These are phyloP conservation scores for Coelastrella sp. DNA, from an alignment of 139 green algal genomes.

Conservation along the genomic window DNA sequence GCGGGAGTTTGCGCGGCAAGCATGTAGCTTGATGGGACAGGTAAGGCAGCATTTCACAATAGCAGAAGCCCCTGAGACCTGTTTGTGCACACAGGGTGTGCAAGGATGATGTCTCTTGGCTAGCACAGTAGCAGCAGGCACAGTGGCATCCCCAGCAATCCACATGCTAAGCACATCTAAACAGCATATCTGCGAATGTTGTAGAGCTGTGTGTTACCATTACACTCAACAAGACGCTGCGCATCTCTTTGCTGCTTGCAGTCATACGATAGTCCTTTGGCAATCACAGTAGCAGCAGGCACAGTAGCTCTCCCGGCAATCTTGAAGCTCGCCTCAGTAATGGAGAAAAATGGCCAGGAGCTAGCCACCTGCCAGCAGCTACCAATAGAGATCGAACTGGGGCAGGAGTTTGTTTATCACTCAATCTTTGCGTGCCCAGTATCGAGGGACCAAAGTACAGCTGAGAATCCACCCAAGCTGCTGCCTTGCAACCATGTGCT, in stretches of 20 bases:
- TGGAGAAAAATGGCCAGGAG: slow-evolving; percentile 64
- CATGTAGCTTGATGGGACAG: slow-evolving; percentile 89
- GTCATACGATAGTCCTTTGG: slow-evolving; percentile 86
- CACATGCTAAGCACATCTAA: no score
- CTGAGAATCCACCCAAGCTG: slow-evolving; percentile 93
- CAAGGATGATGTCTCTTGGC: no score
- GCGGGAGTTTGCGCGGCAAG: slow-evolving; percentile 85
- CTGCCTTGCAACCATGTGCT: slow-evolving; percentile 97
- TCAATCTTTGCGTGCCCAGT: slow-evolving; percentile 96
- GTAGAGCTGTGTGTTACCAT: no score
- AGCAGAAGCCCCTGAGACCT: no score
- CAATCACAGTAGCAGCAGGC: slow-evolving; percentile 86
- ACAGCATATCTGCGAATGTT: no score
- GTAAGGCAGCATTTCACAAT: no score
- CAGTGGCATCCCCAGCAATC: no score
- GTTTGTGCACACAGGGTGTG: no score
- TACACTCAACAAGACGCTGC: no score
- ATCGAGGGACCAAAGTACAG: slow-evolving; percentile 82
- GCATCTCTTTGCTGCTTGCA: slow-evolving; percentile 47
- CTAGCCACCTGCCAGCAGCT: slow-evolving; percentile 75
- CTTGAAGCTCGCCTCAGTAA: slow-evolving; percentile 87
- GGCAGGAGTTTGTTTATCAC: slow-evolving; percentile 92
- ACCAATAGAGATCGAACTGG: slow-evolving; percentile 93
- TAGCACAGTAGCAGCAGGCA: no score
- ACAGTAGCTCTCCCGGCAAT: slow-evolving; percentile 86